A percentile compares a stretch with the other conserved stretches of the same genome.
These are phyloP conservation scores for Lachancea thermotolerans DNA, from an alignment of 805 yeast genomes.

Conservation along the genomic window DNA sequence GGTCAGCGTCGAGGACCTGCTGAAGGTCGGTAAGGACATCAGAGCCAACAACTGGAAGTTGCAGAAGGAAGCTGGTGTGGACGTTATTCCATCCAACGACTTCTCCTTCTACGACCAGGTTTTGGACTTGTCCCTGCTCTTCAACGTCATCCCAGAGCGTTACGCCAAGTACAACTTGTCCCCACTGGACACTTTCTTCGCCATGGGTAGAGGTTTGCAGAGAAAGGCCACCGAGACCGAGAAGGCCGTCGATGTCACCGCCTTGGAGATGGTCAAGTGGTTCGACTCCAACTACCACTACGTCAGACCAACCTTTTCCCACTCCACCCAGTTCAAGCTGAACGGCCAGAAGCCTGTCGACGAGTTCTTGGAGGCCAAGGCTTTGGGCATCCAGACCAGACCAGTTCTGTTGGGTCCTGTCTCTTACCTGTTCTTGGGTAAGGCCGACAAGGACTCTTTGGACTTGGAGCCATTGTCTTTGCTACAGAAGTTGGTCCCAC, in stretches of 20 bases:
- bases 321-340: slow-evolving; percentile 91
- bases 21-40: slow-evolving; percentile 89
- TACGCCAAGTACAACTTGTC: slow-evolving; percentile 87
- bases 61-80: slow-evolving; percentile 96
- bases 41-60: slow-evolving; percentile 97
- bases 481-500: slow-evolving; percentile 85
- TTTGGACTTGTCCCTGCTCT: slow-evolving; percentile 81
- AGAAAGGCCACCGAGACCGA: slow-evolving; percentile 83
- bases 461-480: slow-evolving; percentile 91
- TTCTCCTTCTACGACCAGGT: slow-evolving; percentile 98
- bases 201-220: slow-evolving; percentile 99
- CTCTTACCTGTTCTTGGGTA: slow-evolving; percentile 90
- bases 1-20: slow-evolving; percentile 76
- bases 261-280: slow-evolving; percentile 99
- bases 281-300: slow-evolving; percentile 99
- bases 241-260: slow-evolving; percentile 95
- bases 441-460: slow-evolving; percentile 95
- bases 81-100: slow-evolving; percentile 94
- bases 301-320: slow-evolving; percentile 98
- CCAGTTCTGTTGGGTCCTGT: slow-evolving; percentile 97
- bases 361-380: slow-evolving; percentile 97
- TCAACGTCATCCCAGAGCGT: slow-evolving; percentile 96
- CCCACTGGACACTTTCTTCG: slow-evolving; percentile 87
- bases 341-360: slow-evolving; percentile 95
- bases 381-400: slow-evolving; percentile 90